Evolutionary conservation across 192 early-diverging fungal genomes (phyloP), one percentile per base, ranked within the genome.

Genomic region (Coemansia sp.): DNA sequence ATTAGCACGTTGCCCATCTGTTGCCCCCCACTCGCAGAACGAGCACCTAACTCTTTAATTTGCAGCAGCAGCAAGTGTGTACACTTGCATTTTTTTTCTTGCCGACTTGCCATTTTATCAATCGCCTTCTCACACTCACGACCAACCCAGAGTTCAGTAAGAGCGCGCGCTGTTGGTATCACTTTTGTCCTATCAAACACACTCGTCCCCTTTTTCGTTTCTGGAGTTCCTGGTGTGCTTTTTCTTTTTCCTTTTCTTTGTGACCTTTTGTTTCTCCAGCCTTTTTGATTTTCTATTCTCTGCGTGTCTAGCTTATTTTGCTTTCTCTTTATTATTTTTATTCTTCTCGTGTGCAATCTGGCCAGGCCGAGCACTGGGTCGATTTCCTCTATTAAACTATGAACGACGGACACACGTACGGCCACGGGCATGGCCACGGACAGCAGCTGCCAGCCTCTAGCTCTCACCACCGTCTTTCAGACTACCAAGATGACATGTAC

Each of bases 401-500:
- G 79, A 75, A 65, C 65, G 79, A 82, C 53, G 68, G 79, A 66
- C 69, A 56, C 53, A 56, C 29, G 16, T 56, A 56, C 53, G 53
- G 53, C 53, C 53, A 56, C 15, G 53, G 50, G 1, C 50, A 73
- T 39, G 58, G 62, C 44, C 65, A 68, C 50, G 74, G 74, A 47
- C 67, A 70, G 34, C 63, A 41, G 59, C 69, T 66, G 24, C 43
- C 58, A 0, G 16, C 58, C 10, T 35, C 64, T 34, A 39, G 39
- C 43, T 43, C 74, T 7, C 68, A 65, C 29, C 47, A 40, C 32
- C 64, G 64, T n/a, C 39, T 61, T 12, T 62, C 69, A 3, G 78
- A 59, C 4, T 76, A 76, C 61, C 69, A 62, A 44, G 74, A 76
- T 37, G 64, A 40, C 41, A 70, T 75, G 64, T 77, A 74, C 64